Evolutionary conservation across 805 yeast genomes (phyloP).

Genomic region (Komagataella ulmi): DNA sequence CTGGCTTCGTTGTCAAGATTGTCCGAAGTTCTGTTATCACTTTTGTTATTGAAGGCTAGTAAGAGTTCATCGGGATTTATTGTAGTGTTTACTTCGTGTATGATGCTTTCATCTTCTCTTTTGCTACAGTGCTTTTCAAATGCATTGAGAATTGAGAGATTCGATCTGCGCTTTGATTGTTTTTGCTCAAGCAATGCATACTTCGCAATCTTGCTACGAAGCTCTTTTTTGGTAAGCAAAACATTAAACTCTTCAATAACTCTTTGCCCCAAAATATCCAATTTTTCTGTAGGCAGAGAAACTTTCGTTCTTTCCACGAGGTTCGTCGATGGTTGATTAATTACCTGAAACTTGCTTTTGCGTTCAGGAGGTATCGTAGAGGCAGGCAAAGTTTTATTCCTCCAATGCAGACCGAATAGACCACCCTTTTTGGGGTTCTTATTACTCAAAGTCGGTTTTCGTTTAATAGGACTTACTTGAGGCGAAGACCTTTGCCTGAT

Average conservation of each 20-base stretch:
- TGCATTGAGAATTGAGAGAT: background rate
- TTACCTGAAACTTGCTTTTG: constrained; percentile 3
- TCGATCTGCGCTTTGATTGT: background rate
- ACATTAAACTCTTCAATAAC: constrained; percentile 41
- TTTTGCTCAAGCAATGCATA: background rate
- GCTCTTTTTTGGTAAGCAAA: background rate
- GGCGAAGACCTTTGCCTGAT: background rate
- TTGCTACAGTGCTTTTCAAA: background rate
- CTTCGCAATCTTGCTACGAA: background rate
- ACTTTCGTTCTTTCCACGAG: background rate
- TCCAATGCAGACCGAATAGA: background rate
- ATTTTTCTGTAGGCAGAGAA: constrained; percentile 16
- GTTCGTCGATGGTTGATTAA: constrained; percentile 1
- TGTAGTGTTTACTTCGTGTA: background rate
- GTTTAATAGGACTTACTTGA: background rate
- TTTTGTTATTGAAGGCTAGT: background rate
- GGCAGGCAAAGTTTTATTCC: background rate
- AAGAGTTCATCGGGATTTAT: background rate
- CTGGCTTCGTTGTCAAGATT: background rate
- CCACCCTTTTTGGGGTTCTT: background rate
- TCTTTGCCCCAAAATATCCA: constrained; percentile 58
- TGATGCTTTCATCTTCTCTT: background rate
- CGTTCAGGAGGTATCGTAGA: constrained; percentile 4
- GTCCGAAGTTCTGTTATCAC: background rate
- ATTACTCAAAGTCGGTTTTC: background rate